These are phyloP conservation scores for Peronospora farinosa DNA, from an alignment of 352 stramenopile genomes.

Conservation along the genomic window DNA sequence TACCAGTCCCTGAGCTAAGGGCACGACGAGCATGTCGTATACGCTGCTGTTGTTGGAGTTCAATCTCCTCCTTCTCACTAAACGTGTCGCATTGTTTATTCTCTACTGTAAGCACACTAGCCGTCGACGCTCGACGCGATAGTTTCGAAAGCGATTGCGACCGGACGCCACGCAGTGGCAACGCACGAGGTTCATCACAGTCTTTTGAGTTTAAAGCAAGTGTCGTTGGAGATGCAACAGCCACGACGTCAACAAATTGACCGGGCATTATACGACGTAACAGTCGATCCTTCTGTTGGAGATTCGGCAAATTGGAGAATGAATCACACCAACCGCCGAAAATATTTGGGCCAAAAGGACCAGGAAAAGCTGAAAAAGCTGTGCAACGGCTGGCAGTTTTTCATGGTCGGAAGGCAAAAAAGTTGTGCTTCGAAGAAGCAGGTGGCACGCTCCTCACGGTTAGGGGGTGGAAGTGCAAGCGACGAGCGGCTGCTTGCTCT, in stretches of 20 bases:
- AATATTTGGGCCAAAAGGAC: no score
- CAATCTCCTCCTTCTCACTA: conserved; percentile 24
- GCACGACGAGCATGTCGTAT: conserved; percentile 33
- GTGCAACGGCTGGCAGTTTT: conserved; percentile 27
- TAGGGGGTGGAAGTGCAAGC: conserved; percentile 17
- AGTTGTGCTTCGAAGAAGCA: conserved; percentile 20
- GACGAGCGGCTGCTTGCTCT: conserved; percentile 15
- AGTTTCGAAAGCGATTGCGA: conserved; percentile 41
- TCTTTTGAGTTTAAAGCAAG: conserved; percentile 20
- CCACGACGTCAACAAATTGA: conserved; percentile 22
- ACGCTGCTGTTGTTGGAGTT: conserved; percentile 24
- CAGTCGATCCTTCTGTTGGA: conserved; percentile 4
- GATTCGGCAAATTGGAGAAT: conserved; percentile 27
- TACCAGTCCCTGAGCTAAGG: conserved; percentile 48
- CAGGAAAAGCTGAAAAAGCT: conserved; percentile 9
- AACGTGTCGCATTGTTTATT: conserved; percentile 10
- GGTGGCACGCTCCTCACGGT: conserved; percentile 9
- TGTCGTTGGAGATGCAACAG: conserved; percentile 26
- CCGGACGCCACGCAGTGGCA: conserved; percentile 26
- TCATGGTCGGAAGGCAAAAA: conserved; percentile 6
- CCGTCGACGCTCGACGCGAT: conserved; percentile 22
- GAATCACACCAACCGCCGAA: conserved; percentile 14
- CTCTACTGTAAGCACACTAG: conserved; percentile 22
- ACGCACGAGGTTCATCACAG: conserved; percentile 10
- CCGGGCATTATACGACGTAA: conserved; percentile 20